A percentile compares a stretch with the other conserved stretches of the same genome.
These are phyloP conservation scores for Aeschynomene evenia DNA, from an alignment of 306 rosid genomes.

Conservation along the genomic window DNA sequence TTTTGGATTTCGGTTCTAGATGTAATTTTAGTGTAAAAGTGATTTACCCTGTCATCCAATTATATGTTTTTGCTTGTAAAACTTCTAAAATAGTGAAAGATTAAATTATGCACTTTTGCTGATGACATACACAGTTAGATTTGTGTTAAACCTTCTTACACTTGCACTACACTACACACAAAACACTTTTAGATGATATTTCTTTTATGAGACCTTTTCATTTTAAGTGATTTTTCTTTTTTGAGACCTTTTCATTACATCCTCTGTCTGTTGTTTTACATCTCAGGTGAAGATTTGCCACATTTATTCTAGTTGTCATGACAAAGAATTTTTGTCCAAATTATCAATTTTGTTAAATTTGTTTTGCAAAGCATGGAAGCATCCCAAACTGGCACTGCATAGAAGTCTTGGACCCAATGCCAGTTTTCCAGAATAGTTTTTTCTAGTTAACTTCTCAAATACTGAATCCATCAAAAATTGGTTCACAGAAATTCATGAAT, in stretches of 20 bases:
- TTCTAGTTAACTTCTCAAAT: background rate
- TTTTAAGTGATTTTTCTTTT: background rate
- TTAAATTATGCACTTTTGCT: too few species aligned
- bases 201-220: too few species aligned
- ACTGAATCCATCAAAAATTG: background rate
- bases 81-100: too few species aligned
- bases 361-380: background rate
- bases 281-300: background rate
- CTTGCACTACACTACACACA: too few species aligned
- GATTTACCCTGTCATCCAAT: too few species aligned
- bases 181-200: too few species aligned
- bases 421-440: background rate
- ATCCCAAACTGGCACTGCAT: background rate
- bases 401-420: background rate
- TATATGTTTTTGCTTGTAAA: too few species aligned
- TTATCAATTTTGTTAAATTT: background rate
- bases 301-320: background rate
- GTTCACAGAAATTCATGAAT: background rate
- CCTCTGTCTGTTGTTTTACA: background rate
- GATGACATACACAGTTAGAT: too few species aligned
- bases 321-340: background rate
- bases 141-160: too few species aligned
- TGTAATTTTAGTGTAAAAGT: background rate
- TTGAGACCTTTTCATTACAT: background rate
- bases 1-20: background rate